Conservation (phyloP, 768 basidiomycete genomes). For the Cubamyces sp. region DNA sequence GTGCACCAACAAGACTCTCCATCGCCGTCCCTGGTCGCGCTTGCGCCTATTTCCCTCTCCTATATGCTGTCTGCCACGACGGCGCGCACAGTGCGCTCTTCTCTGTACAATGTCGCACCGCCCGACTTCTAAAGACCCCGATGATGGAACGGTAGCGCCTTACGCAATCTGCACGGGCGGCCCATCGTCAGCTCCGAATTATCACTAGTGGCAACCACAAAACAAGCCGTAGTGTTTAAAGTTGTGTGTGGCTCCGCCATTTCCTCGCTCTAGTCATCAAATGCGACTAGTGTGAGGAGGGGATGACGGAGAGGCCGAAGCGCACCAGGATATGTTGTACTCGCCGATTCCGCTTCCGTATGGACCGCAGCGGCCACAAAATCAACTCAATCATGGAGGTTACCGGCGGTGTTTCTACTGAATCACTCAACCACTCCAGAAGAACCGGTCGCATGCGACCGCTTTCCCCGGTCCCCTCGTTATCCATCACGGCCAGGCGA, state of each 20-base stretch:
- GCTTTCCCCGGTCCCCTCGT: conserved; percentile 1
- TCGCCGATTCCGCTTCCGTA: not conserved
- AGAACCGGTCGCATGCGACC: not conserved
- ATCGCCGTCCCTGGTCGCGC: not conserved
- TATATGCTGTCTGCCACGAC: not conserved
- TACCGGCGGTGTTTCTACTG: not conserved
- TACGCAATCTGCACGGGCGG: not conserved
- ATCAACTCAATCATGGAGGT: not conserved
- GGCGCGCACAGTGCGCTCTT: too few species aligned
- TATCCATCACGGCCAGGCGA: conserved; percentile 13
- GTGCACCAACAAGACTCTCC: not conserved
- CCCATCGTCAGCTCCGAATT: not conserved
- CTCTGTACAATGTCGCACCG: not conserved
- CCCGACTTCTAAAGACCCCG: not conserved
- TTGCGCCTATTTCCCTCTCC: not conserved
- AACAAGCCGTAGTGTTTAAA: conserved; percentile 8
- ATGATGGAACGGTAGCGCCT: conserved; percentile 1
- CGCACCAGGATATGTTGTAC: not conserved
- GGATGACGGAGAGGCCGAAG: not conserved
- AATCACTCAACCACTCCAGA: not conserved
- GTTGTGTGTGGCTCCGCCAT: not conserved
- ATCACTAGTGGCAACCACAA: not conserved
- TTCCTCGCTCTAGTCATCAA: not conserved
- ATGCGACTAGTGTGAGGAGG: not conserved
- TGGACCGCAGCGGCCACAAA: not conserved